Base-by-base conservation (phyloP, 306 rosid genomes). In the Medicago lupulina region DNA sequence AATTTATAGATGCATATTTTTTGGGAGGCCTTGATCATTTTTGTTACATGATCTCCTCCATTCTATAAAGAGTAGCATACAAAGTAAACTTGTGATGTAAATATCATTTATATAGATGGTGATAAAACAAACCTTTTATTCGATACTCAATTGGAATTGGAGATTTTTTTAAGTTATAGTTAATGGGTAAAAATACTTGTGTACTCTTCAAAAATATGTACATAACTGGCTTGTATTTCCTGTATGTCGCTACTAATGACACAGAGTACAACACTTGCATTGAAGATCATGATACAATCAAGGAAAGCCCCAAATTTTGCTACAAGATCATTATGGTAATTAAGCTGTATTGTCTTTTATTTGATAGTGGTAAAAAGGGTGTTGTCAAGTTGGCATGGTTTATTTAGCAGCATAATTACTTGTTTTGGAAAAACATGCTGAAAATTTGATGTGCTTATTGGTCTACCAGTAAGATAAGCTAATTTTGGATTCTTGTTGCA, bases 401-500 rank as follows among this genome's bases (percentile, higher is more conserved):
- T 28, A 28, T 28, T 28, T 28, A 28, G 4, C 4, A 28, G 31
- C 31, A 28, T 28, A 28, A 28, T 28, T 28, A 28, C 3, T 28
- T 28, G 4, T 28, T 28, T 28, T 28, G 31, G 31, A 28, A 28
- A 28, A 28, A 28, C 31, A 28, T 28, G 31, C 31, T 28, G 4
- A 4, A 28, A 28, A 28, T 28, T 28, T 3, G 31, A 28, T 3
- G 31, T 28, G 31, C 31, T 28, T 28, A 28, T 28, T 28, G 31
- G 4, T 28, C 31, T 28, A 28, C 31, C 31, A 28, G 31, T 28
- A 80, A 31, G 51, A 50, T 57, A 47, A 70, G 38, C 65, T 81
- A 64, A 83, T 74, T 54, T 69, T 62, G 41, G 68, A 68, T 67
- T 66, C 75, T 77, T 73, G 75, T 57, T 89, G 92, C 97, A 92